phyloP scores from a whole-genome alignment of 2,329 filamentous ascomycete species.

The Verticillium dahliae region DNA sequence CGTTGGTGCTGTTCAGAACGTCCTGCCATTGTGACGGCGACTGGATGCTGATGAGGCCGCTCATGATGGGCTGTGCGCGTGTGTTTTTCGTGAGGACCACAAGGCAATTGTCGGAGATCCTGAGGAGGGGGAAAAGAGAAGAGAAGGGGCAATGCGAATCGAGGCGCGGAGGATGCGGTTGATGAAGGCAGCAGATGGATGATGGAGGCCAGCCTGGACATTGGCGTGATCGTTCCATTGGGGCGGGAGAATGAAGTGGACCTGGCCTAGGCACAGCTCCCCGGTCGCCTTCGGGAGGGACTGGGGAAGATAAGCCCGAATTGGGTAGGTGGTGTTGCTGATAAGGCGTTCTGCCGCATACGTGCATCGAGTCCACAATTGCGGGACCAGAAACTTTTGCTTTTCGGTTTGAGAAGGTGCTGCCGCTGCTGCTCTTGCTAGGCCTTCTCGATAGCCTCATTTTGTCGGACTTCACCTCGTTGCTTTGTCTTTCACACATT shows the following conservation, averaged over 20 bases:
- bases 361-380: background rate
- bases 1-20: conserved; percentile 63
- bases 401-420: background rate
- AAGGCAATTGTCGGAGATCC: background rate
- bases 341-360: background rate
- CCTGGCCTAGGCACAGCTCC: background rate
- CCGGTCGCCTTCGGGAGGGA: background rate
- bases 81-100: background rate
- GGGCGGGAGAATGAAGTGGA: background rate
- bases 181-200: background rate
- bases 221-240: background rate
- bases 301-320: background rate
- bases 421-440: background rate
- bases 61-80: conserved; percentile 26
- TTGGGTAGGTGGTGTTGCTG: background rate
- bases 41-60: conserved; percentile 46
- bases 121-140: background rate
- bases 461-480: background rate
- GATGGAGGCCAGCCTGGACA: background rate
- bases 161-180: background rate
- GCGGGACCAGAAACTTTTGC: background rate
- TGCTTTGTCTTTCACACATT: background rate
- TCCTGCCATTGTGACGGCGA: conserved; percentile 66
- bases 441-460: background rate
- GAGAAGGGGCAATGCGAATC: background rate